Percentiles rank a stretch among this genome's conserved stretches.
These are phyloP conservation scores for Clavariopsis aquatica DNA, from an alignment of 495 filamentous ascomycete genomes.

Conservation along the genomic window DNA sequence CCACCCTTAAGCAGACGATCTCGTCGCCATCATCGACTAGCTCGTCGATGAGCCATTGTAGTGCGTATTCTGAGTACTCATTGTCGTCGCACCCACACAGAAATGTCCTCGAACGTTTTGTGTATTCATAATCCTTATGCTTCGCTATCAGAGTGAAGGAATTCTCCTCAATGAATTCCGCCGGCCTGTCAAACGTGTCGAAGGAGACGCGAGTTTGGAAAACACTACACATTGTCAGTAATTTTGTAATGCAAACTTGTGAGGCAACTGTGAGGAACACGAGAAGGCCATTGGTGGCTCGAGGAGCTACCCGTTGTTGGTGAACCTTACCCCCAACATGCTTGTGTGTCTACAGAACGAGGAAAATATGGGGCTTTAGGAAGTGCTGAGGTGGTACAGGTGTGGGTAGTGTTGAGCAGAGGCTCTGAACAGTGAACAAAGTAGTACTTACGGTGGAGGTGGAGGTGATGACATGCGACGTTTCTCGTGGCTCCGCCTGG, in stretches of 20 bases:
- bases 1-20: conserved; percentile 87
- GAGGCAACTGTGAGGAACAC: conserved; percentile 27
- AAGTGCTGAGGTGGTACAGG: background rate
- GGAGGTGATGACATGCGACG: conserved; percentile 38
- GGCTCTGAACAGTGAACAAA: conserved; percentile 2
- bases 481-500: conserved; percentile 29
- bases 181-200: conserved; percentile 86
- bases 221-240: conserved; percentile 35
- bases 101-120: conserved; percentile 83
- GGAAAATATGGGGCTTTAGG: background rate
- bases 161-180: conserved; percentile 54
- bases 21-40: conserved; percentile 96
- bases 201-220: conserved; percentile 78
- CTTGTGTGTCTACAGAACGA: background rate
- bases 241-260: conserved; percentile 1
- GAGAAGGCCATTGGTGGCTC: conserved; percentile 26
- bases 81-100: conserved; percentile 94
- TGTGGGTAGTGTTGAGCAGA: conserved; percentile 1
- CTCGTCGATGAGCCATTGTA: conserved; percentile 92
- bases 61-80: conserved; percentile 90
- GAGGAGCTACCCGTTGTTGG: conserved; percentile 27
- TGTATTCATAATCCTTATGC: conserved; percentile 85
- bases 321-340: conserved; percentile 34
- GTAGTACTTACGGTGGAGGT: conserved; percentile 43
- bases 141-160: conserved; percentile 79